phyloP scores from a whole-genome alignment of 2,329 filamentous ascomycete species.

The Fusarium sp. region DNA sequence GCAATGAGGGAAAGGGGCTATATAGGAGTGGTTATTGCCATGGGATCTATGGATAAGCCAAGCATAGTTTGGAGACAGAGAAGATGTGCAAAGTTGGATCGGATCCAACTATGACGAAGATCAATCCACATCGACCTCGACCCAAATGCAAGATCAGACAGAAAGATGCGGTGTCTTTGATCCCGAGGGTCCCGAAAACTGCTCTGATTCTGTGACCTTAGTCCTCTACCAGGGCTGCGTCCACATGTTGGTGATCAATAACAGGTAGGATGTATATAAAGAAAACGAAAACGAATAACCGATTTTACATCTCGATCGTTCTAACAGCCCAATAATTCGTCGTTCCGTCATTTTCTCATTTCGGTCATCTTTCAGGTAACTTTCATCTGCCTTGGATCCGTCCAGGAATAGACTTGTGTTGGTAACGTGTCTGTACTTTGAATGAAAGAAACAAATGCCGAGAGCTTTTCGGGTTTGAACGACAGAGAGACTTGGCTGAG shows the following conservation, averaged over 20 bases:
- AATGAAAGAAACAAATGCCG: neutral
- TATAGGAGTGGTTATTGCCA: neutral
- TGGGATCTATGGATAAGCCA: neutral
- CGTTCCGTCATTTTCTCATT: neutral
- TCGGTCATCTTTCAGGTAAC: neutral
- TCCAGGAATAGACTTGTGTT: neutral
- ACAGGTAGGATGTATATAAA: neutral
- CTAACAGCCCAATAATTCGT: neutral
- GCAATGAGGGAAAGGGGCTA: neutral
- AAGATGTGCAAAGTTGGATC: neutral
- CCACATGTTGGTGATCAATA: too few species aligned
- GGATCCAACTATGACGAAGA: neutral
- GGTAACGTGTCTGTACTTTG: neutral
- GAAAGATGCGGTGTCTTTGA: neutral
- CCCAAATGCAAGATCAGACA: neutral
- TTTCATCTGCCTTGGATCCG: neutral
- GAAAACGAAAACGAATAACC: neutral
- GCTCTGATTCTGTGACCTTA: too few species aligned
- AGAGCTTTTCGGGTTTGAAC: neutral
- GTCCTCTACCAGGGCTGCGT: too few species aligned
- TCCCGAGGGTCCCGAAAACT: neutral
- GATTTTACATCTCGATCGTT: neutral
- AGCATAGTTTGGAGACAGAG: neutral
- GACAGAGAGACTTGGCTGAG: neutral
- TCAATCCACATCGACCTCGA: neutral